phyloP scores from a whole-genome alignment of 1,284 basidiomycete genomes.

The Afroboletus lepidellus region DNA sequence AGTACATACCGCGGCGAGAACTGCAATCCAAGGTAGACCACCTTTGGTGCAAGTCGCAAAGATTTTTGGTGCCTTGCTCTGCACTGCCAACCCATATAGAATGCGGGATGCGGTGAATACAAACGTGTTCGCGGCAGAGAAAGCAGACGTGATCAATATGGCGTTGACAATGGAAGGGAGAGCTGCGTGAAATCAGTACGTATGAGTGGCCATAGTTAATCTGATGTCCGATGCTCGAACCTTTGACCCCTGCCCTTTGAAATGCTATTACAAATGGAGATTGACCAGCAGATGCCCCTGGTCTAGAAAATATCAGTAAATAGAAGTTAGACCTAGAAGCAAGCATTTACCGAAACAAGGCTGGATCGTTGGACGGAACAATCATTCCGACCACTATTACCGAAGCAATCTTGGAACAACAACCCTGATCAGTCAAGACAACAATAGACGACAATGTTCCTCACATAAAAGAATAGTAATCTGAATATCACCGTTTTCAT shows the following conservation, averaged over 20 bases:
- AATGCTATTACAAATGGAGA: constrained; percentile 87
- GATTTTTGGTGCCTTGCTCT: constrained; percentile 67
- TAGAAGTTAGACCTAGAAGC: neutral
- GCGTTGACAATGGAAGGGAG: constrained; percentile 73
- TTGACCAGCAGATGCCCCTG: constrained; percentile 58
- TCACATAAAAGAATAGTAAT: constrained; percentile 71
- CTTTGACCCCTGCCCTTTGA: constrained; percentile 69
- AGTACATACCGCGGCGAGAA: constrained; percentile 5
- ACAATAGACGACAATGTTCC: constrained; percentile 7
- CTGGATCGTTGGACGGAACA: constrained; percentile 67
- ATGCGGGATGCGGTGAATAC: constrained; percentile 82
- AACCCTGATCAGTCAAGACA: neutral
- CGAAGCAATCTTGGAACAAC: constrained; percentile 51
- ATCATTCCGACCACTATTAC: constrained; percentile 79
- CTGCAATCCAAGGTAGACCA: constrained; percentile 24
- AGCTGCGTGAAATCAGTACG: constrained; percentile 30
- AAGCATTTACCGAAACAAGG: constrained; percentile 47
- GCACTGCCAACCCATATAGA: constrained; percentile 77
- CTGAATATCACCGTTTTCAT: constrained; percentile 81
- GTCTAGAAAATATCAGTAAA: constrained; percentile 21
- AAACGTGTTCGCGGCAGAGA: constrained; percentile 82
- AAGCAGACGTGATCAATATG: constrained; percentile 67
- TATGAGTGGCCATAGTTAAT: neutral
- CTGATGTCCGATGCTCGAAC: constrained; percentile 21
- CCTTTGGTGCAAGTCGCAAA: constrained; percentile 59